Conservation (phyloP, 768 basidiomycete genomes). For the Rhodosporidiobolus odoratus region DNA sequence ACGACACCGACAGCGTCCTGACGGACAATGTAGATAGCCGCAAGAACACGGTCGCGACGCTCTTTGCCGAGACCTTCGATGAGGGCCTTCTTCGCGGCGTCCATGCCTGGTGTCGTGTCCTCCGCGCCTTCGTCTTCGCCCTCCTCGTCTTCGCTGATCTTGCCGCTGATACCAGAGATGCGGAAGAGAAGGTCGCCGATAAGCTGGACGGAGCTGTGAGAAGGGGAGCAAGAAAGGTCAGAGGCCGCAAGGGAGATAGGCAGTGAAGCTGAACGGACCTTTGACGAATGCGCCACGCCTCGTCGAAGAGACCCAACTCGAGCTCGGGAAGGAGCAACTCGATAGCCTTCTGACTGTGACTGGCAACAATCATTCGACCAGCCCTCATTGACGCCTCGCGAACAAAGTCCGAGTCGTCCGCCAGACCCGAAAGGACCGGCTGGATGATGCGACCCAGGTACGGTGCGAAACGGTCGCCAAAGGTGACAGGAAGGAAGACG, state of each 20-base stretch:
- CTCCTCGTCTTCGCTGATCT: constrained; percentile 65
- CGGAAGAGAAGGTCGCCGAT: constrained; percentile 95
- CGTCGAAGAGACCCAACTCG: constrained; percentile 89
- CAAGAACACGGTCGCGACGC: constrained; percentile 81
- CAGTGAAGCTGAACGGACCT: constrained; percentile 51
- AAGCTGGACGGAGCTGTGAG: constrained; percentile 67
- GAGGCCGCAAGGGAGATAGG: not conserved
- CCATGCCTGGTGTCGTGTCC: constrained; percentile 54
- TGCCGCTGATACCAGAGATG: constrained; percentile 89
- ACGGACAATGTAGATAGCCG: constrained; percentile 83
- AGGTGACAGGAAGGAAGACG: constrained; percentile 90
- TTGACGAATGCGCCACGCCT: constrained; percentile 80
- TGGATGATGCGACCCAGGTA: constrained; percentile 90
- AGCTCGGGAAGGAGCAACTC: constrained; percentile 90
- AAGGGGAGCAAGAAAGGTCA: constrained; percentile 64
- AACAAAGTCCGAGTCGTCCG: constrained; percentile 90
- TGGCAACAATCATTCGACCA: constrained; percentile 95
- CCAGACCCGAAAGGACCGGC: constrained; percentile 83
- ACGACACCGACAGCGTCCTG: constrained; percentile 88
- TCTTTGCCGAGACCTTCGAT: constrained; percentile 82
- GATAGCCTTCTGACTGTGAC: constrained; percentile 85
- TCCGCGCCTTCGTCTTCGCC: constrained; percentile 49
- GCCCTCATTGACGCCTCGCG: constrained; percentile 96
- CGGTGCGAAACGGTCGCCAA: constrained; percentile 91
- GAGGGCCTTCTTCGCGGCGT: constrained; percentile 77